Base-by-base conservation (phyloP, 164 flowering plant genomes). In the Vitis rotundifolia region DNA sequence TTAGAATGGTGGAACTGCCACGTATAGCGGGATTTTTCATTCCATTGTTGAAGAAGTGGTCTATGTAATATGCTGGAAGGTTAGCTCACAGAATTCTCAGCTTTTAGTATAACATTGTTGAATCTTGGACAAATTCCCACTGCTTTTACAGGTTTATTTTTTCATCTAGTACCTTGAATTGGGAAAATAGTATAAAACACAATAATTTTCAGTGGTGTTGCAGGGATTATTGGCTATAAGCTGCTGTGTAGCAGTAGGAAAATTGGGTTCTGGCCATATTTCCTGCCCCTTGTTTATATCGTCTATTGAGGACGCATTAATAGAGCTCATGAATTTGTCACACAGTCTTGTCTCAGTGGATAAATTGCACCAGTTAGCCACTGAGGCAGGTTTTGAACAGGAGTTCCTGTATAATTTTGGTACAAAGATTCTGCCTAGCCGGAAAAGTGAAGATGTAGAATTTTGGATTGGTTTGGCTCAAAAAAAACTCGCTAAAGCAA, bases 391-490 rank as follows among this genome's bases (percentile, higher is more conserved):
- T 64, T 79, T 82, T 67, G 94, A 88, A 77, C 73, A 64, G 22
- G 81, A 88, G 28, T 89, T 89, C 71, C 77, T 89, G 29, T 53
- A 57, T 13, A 86, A 85, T 77, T 88, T 84, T 72, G 90, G 92
- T 29, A 56, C 73, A 64, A 84, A 78, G 66, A 60, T 84, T 67
- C 52, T 86, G 3, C 80, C 77, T 2, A 61, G 69, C 49, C 64
- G 80, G 61, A 75, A 73, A 55, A 73, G 63, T 64, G 83, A 80
- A 50, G 89, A 83, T 59, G 53, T 83, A 22, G 82, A 82, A 69
- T 88, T 87, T 78, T 87, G 91, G 90, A 81, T 88, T 67, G 83
- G 83, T 15, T 66, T 89, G 75, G 86, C 86, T 62, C 83, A 79
- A 67, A 61, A 63, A 62, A 88, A 85, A 62, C 88, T 88, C 11